Base-by-base conservation (phyloP, 2,329 filamentous ascomycete species). In the Cladosporium sp. region DNA sequence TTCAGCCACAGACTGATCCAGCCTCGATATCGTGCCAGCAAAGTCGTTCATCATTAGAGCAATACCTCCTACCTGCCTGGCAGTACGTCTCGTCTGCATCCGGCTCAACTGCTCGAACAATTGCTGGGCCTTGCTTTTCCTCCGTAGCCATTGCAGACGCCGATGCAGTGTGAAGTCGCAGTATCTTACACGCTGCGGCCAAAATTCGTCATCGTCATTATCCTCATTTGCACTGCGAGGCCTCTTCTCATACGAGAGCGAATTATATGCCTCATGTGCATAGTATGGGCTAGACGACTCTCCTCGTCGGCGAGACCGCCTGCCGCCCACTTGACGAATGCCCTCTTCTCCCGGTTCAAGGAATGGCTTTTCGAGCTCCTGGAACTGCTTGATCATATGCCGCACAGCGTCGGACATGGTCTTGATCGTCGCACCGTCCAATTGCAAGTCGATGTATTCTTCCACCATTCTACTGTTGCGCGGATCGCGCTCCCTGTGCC, bases 61-160 rank as follows among this genome's bases (percentile, higher is more conserved):
- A 56, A 78, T 68, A 16, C 73, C 76, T 16, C 72, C 72, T 4
- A 77, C 74, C 65, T 77, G 75, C 62, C 73, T 67, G 35, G 75
- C 74, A 31, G 77, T 80, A 56, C 79, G 68, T 60, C 79, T 72
- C 5, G 76, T 75, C 69, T 80, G 78, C 49, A 80, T 70, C 52
- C 78, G 69, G 65, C 69, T 75, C 62, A 81, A 61, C 3, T 70
- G 68, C 52, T 77, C 70, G 44, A 77, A 75, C 61, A 81, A 67
- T n/a, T 67, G 68, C 58, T 78, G 70, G 14, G 77, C 77, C 50
- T 76, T 74, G 2, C 72, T 68, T 65, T 80, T 80, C 58, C 66
- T 71, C 44, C 72, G 69, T 52, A 81, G 66, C 79, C 79, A 81
- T 16, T 74, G 49, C 61, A 76, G 73, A 12, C 80, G 68, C 67